Conservation (phyloP, 805 yeast species). For the Saccharomyces cerevisiae region DNA sequence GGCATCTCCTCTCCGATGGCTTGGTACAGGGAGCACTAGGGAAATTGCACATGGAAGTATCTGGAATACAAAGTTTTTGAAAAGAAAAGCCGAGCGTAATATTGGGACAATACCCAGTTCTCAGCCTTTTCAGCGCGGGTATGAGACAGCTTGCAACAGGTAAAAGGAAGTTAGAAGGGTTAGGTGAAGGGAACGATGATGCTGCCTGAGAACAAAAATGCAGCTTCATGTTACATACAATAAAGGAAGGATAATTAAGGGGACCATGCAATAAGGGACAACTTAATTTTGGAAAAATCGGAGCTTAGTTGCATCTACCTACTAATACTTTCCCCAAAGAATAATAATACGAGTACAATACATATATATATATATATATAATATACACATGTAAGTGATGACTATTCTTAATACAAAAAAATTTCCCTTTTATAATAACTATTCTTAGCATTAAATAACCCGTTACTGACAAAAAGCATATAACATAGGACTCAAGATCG, state of each 20-base stretch:
- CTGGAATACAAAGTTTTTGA: neutral
- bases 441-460: too few species aligned
- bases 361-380: neutral
- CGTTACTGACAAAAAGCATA: neutral
- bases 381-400: too few species aligned
- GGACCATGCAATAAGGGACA: neutral
- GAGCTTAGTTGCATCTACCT: neutral
- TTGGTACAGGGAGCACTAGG: neutral
- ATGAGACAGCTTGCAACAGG: neutral
- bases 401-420: too few species aligned
- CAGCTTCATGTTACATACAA: neutral
- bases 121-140: neutral
- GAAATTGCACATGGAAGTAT: neutral
- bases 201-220: neutral
- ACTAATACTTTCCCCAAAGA: neutral
- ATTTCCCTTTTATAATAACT: too few species aligned
- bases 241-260: neutral
- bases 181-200: neutral
- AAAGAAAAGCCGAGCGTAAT: neutral
- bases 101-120: neutral
- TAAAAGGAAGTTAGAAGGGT: neutral
- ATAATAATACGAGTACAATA: neutral
- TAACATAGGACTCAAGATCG: neutral
- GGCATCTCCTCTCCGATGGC: neutral
- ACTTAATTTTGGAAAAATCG: neutral